These are phyloP conservation scores for Ochromonas danica DNA, from an alignment of 108 stramenopile genomes.

Conservation along the genomic window DNA sequence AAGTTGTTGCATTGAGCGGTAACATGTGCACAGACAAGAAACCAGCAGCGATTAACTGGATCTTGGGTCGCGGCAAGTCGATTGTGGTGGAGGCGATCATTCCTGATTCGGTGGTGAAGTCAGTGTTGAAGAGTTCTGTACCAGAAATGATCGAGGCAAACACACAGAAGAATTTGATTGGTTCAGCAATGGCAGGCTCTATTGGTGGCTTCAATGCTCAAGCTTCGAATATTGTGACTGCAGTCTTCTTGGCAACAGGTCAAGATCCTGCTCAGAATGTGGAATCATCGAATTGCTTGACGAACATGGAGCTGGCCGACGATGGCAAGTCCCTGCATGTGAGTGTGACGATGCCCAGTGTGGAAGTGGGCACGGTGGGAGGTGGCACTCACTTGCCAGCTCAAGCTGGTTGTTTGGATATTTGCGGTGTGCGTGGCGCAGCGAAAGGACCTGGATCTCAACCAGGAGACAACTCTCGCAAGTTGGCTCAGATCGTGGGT, in stretches of 20 bases:
- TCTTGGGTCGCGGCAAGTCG: conserved; percentile 91
- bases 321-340: conserved; percentile 62
- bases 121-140: conserved; percentile 88
- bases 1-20: conserved; percentile 83
- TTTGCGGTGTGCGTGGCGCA: conserved; percentile 85
- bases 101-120: conserved; percentile 74
- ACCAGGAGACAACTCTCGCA: conserved; percentile 85
- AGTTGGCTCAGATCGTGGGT: conserved; percentile 86
- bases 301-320: conserved; percentile 81
- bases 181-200: conserved; percentile 91
- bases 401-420: conserved; percentile 85
- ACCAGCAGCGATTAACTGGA: conserved; percentile 96
- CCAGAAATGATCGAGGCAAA: conserved; percentile 83
- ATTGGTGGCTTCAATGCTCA: conserved; percentile 98
- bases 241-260: conserved; percentile 93
- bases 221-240: conserved; percentile 95
- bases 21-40: conserved; percentile 99
- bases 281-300: conserved; percentile 88
- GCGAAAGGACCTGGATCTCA: conserved; percentile 49
- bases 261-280: conserved; percentile 99
- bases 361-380: conserved; percentile 97
- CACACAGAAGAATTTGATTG: conserved; percentile 91
- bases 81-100: conserved; percentile 90
- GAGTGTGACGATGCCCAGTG: conserved; percentile 93
- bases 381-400: conserved; percentile 91